Base-by-base conservation (phyloP, 2,329 filamentous ascomycete species). In the Microcera coccophila region DNA sequence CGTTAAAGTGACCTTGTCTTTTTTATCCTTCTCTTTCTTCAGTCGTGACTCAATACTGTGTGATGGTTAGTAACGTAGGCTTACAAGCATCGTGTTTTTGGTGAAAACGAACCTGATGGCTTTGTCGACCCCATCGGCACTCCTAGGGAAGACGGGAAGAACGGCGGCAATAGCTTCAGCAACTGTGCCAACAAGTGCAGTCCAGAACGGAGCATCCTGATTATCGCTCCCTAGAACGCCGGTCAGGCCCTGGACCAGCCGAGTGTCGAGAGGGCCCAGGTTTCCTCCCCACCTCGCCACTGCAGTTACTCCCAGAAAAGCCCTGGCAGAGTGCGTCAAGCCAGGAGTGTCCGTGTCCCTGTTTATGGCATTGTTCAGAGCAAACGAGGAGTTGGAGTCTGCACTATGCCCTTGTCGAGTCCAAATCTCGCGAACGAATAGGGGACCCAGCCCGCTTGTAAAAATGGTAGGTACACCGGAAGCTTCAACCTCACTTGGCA, bases 211-310 rank as follows among this genome's bases (percentile, higher is more conserved):
- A 3, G 69, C 65, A 36, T 72, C 65, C 2, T 49, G 47, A 46
- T 65, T 60, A 16, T 64, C 62, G 16, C 55, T 59, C 24, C 61
- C 58, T 14, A 75, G 58, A 26, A 80, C 58, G 14, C 54, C 61
- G 24, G 64, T 64, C n/a, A 80, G 60, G 5, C 67, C 66, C 4
- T 55, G 51, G 44, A 71, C 65, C 11, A 78, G 61, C 35, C 64
- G 59, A 12, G 59, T 56, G 47, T 83, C 78, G 1, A 68, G 60
- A 1, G 72, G 70, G 0, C 71, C 71, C 4, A 81, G 59, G 36
- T 78, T 75, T 3, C 80, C 81, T 15, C 82, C 85, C 81, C 88
- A 94, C 52, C 89, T 75, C 35, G 85, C 81, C 53, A 82, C 89
- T 2, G 87, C 71, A 1, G 84, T 75, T 4, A 95, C 68, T 0